phyloP scores from a whole-genome alignment of 305 asterid species.

The Rubia balearica region DNA sequence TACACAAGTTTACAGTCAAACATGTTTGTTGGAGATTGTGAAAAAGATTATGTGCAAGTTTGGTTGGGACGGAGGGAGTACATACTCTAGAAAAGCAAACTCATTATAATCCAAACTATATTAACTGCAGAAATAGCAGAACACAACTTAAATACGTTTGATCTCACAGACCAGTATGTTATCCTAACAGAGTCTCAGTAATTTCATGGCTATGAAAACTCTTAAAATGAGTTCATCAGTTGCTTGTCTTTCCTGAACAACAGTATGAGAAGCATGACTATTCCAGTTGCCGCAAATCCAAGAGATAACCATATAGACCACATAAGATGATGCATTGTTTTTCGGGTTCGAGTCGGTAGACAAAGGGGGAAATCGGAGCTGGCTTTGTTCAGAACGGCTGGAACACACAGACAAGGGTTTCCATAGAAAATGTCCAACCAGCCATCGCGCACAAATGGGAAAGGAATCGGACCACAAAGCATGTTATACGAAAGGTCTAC shows the following conservation, averaged over 20 bases:
- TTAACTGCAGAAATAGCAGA: no score
- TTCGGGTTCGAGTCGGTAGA: background rate
- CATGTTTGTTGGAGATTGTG: no score
- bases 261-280: background rate
- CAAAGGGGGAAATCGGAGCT: slow-evolving; percentile 33
- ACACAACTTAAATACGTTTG: no score
- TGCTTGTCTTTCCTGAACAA: background rate
- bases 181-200: no score
- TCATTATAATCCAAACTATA: no score
- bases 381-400: slow-evolving; percentile 20
- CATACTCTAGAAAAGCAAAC: no score
- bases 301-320: background rate
- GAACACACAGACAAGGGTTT: slow-evolving; percentile 62
- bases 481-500: slow-evolving; percentile 62
- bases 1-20: no score
- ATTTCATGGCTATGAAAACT: no score
- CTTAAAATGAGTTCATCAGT: background rate
- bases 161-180: no score
- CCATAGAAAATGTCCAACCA: slow-evolving; percentile 56
- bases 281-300: background rate
- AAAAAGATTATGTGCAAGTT: no score
- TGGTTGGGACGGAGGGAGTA: no score
- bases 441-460: slow-evolving; percentile 45
- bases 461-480: slow-evolving; percentile 69
- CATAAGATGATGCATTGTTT: background rate